Evolutionary conservation across 2,329 filamentous ascomycete species (phyloP).

Genomic region (Aaosphaeria pasadenensis): DNA sequence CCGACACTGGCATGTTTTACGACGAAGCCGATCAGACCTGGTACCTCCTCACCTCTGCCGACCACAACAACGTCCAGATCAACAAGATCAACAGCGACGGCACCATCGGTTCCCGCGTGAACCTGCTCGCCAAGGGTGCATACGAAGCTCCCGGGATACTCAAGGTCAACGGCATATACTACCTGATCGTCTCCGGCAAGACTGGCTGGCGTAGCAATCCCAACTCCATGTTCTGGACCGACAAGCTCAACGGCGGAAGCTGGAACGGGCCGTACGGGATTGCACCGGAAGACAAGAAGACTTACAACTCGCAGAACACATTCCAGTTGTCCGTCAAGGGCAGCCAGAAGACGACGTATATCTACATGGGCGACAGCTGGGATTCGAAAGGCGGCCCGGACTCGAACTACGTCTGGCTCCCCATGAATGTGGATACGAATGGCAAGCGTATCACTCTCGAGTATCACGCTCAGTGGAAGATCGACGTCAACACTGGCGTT

Average conservation of each 20-base stretch:
- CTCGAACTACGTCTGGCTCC: slow-evolving; percentile 43
- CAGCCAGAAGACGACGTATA: slow-evolving; percentile 30
- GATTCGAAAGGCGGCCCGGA: slow-evolving; percentile 27
- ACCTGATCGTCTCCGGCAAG: slow-evolving; percentile 54
- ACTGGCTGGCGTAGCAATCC: slow-evolving; percentile 54
- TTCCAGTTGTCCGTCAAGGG: slow-evolving; percentile 49
- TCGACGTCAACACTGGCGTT: slow-evolving; percentile 38
- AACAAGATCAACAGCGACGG: slow-evolving; percentile 40
- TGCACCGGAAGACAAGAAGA: slow-evolving; percentile 51
- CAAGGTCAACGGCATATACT: slow-evolving; percentile 57
- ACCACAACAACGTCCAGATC: slow-evolving; percentile 42
- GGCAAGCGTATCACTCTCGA: slow-evolving; percentile 34
- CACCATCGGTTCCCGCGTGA: slow-evolving; percentile 32
- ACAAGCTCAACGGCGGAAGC: slow-evolving; percentile 47
- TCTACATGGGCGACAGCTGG: slow-evolving; percentile 69
- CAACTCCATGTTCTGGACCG: slow-evolving; percentile 57
- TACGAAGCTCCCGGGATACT: slow-evolving; percentile 60
- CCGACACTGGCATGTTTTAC: slow-evolving; percentile 42
- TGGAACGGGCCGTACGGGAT: slow-evolving; percentile 59
- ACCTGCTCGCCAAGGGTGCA: slow-evolving; percentile 41
- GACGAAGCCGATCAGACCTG: slow-evolving; percentile 31
- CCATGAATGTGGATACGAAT: slow-evolving; percentile 33
- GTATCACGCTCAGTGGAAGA: slow-evolving; percentile 42
- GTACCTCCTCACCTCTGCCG: slow-evolving; percentile 41
- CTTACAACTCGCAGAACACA: slow-evolving; percentile 56